Conservation (phyloP, 1,284 basidiomycete species). For the Pyrrhoderma lamaoense region DNA sequence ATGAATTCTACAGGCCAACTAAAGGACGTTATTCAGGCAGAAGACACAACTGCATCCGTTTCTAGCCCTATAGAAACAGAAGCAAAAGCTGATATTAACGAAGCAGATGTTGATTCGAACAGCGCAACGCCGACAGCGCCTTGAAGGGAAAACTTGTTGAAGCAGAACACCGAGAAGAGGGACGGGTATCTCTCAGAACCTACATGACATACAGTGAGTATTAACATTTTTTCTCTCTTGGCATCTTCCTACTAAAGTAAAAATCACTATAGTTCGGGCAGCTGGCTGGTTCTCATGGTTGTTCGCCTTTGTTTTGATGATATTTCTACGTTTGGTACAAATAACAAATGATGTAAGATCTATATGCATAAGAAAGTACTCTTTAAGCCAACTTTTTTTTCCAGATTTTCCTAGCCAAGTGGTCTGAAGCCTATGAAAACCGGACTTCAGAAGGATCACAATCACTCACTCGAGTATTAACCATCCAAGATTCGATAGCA, state of each 20-base stretch:
- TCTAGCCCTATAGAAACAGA: slow-evolving; percentile 13
- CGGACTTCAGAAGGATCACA: slow-evolving; percentile 12
- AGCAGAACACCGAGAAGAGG: slow-evolving; percentile 57
- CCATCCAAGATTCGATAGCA: slow-evolving; percentile 30
- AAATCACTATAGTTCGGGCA: slow-evolving; percentile 47
- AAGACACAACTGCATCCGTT: slow-evolving; percentile 28
- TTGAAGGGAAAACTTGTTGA: slow-evolving; percentile 51
- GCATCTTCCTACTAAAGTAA: not conserved
- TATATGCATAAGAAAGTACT: slow-evolving; percentile 3
- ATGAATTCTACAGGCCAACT: slow-evolving; percentile 48
- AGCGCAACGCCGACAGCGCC: slow-evolving; percentile 11
- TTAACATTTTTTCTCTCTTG: not conserved
- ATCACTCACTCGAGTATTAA: slow-evolving; percentile 10
- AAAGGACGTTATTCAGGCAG: slow-evolving; percentile 41
- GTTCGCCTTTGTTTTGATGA: slow-evolving; percentile 43
- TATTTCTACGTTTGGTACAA: slow-evolving; percentile 49
- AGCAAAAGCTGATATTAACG: slow-evolving; percentile 29
- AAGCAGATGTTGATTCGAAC: slow-evolving; percentile 30
- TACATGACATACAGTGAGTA: slow-evolving; percentile 26
- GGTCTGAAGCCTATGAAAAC: slow-evolving; percentile 56
- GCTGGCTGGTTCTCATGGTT: slow-evolving; percentile 53
- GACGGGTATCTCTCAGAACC: slow-evolving; percentile 49
- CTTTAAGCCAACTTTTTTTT: not conserved
- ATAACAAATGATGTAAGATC: slow-evolving; percentile 48
- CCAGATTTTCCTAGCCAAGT: slow-evolving; percentile 55